Percentiles rank a stretch among this genome's conserved stretches.
Evolutionary conservation across 495 filamentous ascomycete genomes (phyloP).

Genomic region (Achaetomiella virescens): DNA sequence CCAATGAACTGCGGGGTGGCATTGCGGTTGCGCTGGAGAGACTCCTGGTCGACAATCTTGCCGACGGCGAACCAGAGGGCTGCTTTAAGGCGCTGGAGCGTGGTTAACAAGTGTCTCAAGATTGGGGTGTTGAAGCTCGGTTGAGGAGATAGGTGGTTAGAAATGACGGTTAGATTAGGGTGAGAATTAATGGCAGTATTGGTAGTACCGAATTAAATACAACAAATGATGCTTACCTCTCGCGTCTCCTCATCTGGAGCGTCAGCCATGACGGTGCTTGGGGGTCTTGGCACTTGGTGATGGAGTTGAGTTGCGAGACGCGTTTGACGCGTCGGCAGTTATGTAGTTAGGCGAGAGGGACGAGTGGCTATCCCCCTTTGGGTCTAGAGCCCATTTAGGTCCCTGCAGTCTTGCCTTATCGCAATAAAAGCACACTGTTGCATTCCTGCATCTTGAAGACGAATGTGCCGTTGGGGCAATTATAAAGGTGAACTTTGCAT

Average conservation of each 20-base stretch:
- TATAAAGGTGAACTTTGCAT: too few species aligned
- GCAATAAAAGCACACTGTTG: not conserved
- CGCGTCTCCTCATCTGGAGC: constrained; percentile 28
- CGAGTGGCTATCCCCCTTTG: not conserved
- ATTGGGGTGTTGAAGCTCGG: too few species aligned
- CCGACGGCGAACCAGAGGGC: constrained; percentile 90
- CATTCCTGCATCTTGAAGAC: not conserved
- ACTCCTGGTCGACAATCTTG: constrained; percentile 84
- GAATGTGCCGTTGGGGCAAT: not conserved
- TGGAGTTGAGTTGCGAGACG: constrained; percentile 1
- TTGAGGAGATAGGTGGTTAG: too few species aligned
- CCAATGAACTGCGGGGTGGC: constrained; percentile 95
- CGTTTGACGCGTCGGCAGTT: constrained; percentile 3
- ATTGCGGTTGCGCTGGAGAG: constrained; percentile 66
- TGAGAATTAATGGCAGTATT: too few species aligned
- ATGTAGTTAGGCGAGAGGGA: not conserved
- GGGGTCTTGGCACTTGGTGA: constrained; percentile 9
- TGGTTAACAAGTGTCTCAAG: too few species aligned
- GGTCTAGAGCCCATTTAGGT: not conserved
- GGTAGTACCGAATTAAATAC: too few species aligned
- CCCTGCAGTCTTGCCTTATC: not conserved
- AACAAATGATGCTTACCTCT: constrained; percentile 26
- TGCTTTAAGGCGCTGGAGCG: constrained; percentile 76
- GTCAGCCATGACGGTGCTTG: constrained; percentile 21
- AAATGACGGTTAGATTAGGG: too few species aligned